Evolutionary conservation across 192 early-diverging fungal genomes (phyloP), one percentile per base, ranked within the genome.

Genomic region (Ambispora gerdemannii): DNA sequence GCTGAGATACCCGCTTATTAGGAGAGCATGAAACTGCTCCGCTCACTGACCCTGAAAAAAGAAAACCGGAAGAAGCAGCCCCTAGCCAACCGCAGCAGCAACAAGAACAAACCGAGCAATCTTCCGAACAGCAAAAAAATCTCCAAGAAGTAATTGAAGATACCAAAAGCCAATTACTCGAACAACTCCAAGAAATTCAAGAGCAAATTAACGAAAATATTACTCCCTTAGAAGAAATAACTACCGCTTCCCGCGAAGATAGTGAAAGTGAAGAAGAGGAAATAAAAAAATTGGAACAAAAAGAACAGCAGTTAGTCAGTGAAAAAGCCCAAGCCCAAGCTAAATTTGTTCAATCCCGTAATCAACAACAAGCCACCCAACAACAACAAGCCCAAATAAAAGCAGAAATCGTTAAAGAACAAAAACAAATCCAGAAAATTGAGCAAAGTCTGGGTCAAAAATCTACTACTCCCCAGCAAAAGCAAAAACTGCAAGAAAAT

Each of bases 281-380:
- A 63, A 19, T 38, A 8, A 13, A 62, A 20, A 1, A 62, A 62
- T 30, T 11, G 17, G 31, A 62, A 62, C 8, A 1, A 3, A 28
- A 56, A n/a, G 30, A 3, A 28, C 3, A 56, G 10, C 1, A 56
- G 30, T 1, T 13, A 13, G 4, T 28, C 4, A 19, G 38, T 25
- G 34, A 63, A 8, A 24, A 24, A 0, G 15, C 19, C 2, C 62
- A 63, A 63, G 62, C 62, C 62, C 62, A 63, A 63, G 32, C 6
- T 0, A 35, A 63, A 63, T 63, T 63, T 20, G 36, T 43, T 43
- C 4, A 20, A 0, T 13, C 35, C 20, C 34, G 43, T 22, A 36
- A 63, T 25, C 27, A 43, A 24, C 34, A 63, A 36, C 6, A 34
- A 34, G 36, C 6, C 1, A 36, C 38, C 3, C 34, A 63, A 8